Evolutionary conservation across 1,284 basidiomycete species (phyloP), one percentile per base, ranked within the genome.

Genomic region (Phylloboletellus chloephorus): DNA sequence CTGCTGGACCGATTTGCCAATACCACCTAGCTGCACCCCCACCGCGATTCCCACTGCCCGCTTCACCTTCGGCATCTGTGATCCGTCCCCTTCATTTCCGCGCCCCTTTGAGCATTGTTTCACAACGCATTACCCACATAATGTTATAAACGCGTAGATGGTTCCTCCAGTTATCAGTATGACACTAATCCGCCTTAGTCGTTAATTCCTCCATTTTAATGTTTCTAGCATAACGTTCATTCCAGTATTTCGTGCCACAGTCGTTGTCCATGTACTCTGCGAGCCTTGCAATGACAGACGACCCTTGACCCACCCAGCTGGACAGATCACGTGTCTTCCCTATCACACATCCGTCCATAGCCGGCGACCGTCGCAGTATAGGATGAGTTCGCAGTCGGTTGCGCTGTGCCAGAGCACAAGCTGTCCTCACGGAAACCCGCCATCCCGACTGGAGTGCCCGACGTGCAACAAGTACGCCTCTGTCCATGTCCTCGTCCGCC

Each of bases 401-500:
- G 54, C 73, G n/a, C 54, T 60, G 39, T 88, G 85, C 60, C 84
- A 88, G 61, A 87, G 80, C 61, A 60, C 72, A 3, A 64, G 63
- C 20, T 90, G 86, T 58, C 71, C 75, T 15, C 88, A 87, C 47
- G 82, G 81, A 20, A 79, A 86, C 46, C 87, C 87, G 1, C 73
- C 78, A 10, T 88, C 87, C 19, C 70, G 72, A 13, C 68, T 90
- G 16, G 86, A 89, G 62, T 90, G 87, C 54, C 87, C 87, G 2
- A 85, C 85, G 3, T 90, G 87, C 65, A 77, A 72, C 65, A 88
- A 88, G 87, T 87, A 49, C 52, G 73, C 67, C 25, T 37, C 36
- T 10, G 22, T 19, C 33, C 31, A 31, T 33, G 17, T 41, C 39
- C 41, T 39, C 34, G 26, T 16, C 41, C 28, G 15, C 37, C 41